Base-by-base conservation (phyloP, 2,329 filamentous ascomycete species). In the Cordyceps cateniannulata region DNA sequence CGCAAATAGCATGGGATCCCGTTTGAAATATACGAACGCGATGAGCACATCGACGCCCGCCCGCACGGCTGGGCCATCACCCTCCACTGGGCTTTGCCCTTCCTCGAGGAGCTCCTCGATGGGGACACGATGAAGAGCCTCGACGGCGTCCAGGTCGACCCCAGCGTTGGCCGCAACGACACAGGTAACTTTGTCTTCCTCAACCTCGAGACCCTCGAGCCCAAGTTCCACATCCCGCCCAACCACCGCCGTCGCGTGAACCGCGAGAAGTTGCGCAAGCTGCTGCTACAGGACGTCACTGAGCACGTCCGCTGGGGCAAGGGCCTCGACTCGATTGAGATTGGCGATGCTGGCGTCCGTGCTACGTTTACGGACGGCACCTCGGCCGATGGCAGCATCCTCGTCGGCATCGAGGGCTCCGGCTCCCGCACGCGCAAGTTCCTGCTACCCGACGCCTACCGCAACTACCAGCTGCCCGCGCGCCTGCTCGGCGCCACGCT, bases 1-100 rank as follows among this genome's bases (percentile, higher is more conserved):
- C 38, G 38, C 38, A 40, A 14, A 48, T 16, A 73, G 71, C 66
- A 69, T 50, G 65, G 66, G 8, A 68, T 72, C 8, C 66, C 70
- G 0, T 73, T 72, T 58, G 63, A 70, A 35, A 60, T 73, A 20
- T 73, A 69, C 62, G 71, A 73, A 61, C 69, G 70, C 40, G 65
- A 70, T 66, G 64, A 65, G 22, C 63, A 69, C 51, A 64, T 69
- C 59, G 66, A 68, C 52, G 64, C 65, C 22, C 72, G 72, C 22
- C 62, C 63, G 3, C 77, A 79, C 45, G 83, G 84, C 52, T 86
- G 83, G 84, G 83, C 81, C 47, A 74, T 87, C 55, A 85, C 83
- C 1, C 69, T 86, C 38, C 82, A 86, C 66, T 86, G 83, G 83
- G 79, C 76, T 22, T 72, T 85, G 14, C 69, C 65, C 2, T 71